Base-by-base conservation (phyloP, 1,284 basidiomycete genomes). In the Volvariella volvacea region DNA sequence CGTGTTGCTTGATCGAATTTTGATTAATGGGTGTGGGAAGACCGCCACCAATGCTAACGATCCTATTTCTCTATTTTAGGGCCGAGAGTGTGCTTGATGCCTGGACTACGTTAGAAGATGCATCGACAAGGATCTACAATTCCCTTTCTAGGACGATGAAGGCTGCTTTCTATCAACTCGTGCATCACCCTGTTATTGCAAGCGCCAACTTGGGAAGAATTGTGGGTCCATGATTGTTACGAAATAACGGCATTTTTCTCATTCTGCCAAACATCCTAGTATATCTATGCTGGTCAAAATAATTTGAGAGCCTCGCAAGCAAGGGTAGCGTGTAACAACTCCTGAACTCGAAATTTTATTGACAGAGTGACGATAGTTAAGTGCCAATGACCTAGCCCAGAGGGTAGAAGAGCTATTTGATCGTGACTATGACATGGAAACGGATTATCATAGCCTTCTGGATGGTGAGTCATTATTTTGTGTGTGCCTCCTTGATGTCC, bases 141-240 rank as follows among this genome's bases (percentile, higher is more conserved):
- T 60, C 59, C 16, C 61, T 86, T 0, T 58, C 74, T 0, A 50
- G 60, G 1, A 61, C 51, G 2, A 67, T 63, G 48, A 65, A 80
- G 52, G 66, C 80, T 0, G 72, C 83, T 0, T 87, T 78, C 67
- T 85, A 80, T 70, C 70, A 87, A 58, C 67, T 82, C 16, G 71
- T 87, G 0, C 77, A 79, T 16, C 79, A 83, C 50, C 76, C 80
- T 1, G 70, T 84, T 7, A 61, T 73, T 41, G 80, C 80, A 1
- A 76, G 75, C 48, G 63, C 66, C 19, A 83, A 77, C 44, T 57
- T 84, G 7, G 72, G 69, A 7, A 68, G 68, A 40, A 71, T 85
- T 28, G 25, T 28, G 25, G 65, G 62, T 64, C 22, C 21, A 52
- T 7, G n/a, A 45, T 47, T 12, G 21, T 31, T 41, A 14, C 22